Base-by-base conservation (phyloP, 208 protist species). In the Leishmania guyanensis region DNA sequence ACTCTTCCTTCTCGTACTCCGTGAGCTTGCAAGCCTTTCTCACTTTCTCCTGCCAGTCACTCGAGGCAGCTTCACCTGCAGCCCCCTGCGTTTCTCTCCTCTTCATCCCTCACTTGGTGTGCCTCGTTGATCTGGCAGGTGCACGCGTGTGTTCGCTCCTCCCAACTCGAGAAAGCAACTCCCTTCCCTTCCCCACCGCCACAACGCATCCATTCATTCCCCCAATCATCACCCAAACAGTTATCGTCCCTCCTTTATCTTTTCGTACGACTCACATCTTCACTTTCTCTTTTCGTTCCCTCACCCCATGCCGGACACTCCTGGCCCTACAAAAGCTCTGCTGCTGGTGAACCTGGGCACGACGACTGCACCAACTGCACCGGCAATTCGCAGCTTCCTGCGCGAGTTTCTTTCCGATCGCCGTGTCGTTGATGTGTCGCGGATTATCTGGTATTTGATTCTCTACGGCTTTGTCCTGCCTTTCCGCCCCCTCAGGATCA, bases 401-500 rank as follows among this genome's bases (percentile, higher is more conserved):
- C 9, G 78, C 2, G 50, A 84, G 77, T 82, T 86, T 48, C 78
- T 93, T n/a, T 84, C 77, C 1, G 86, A 90, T 56, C 83, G 79
- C 20, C 90, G 90, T 16, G 82, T 93, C 20, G 71, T 92, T 26
- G 86, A 87, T 43, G 66, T 90, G 46, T 81, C 90, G n/a, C 82
- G 82, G 12, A 79, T 60, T 20, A 43, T 91, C n/a, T 91, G 90
- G 85, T 51, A 71, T 54, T 83, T 88, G 6, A 85, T 92, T 71
- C 78, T 93, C 5, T 93, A 92, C 73, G 70, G 72, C 74, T 81
- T 93, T n/a, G 83, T 93, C 46, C 60, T 91, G 62, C 86, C 90
- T 14, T 89, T 90, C 66, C 89, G 86, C 29, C 82, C 82, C 17
- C 50, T 46, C 54, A 78, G 82, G 33, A 64, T 89, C 0, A 56